A percentile compares a stretch with the other conserved stretches of the same genome.
Conservation (phyloP, 495 filamentous ascomycete genomes). For the Penicillium arizonense region DNA sequence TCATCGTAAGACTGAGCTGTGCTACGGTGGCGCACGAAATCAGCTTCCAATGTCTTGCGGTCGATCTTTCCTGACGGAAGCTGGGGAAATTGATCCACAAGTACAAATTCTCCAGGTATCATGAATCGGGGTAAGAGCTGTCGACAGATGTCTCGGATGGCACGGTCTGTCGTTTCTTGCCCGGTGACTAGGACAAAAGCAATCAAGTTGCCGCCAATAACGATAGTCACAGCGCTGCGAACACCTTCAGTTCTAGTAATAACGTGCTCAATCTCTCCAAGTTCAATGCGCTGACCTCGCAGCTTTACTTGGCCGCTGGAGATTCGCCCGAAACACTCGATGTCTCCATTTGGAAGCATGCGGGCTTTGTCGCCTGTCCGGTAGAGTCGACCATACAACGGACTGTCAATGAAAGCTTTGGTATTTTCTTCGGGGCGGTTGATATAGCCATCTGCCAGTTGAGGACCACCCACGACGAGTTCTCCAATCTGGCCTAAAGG, state of each 20-base stretch:
- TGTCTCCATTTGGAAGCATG: constrained; percentile 59
- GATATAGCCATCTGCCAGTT: constrained; percentile 77
- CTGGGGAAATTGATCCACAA: constrained; percentile 60
- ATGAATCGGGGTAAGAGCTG: constrained; percentile 76
- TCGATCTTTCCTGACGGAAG: constrained; percentile 80
- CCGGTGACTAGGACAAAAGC: constrained; percentile 60
- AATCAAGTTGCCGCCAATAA: constrained; percentile 60
- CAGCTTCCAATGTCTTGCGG: constrained; percentile 56
- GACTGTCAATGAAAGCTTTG: constrained; percentile 60
- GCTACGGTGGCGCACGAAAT: constrained; percentile 43
- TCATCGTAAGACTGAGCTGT: constrained; percentile 28
- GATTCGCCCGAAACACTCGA: constrained; percentile 83
- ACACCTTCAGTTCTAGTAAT: constrained; percentile 53
- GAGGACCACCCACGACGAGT: constrained; percentile 73
- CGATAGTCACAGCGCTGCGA: constrained; percentile 54
- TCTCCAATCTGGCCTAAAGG: constrained; percentile 76
- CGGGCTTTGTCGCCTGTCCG: constrained; percentile 81
- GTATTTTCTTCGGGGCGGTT: constrained; percentile 71
- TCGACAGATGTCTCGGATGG: constrained; percentile 57
- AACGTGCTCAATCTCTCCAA: constrained; percentile 78
- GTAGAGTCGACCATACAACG: constrained; percentile 60
- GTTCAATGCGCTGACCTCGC: constrained; percentile 76
- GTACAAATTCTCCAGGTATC: constrained; percentile 68
- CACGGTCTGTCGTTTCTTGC: constrained; percentile 18
- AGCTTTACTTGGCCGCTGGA: constrained; percentile 77